Percentiles rank a stretch among this genome's conserved stretches.
phyloP scores from a whole-genome alignment of 106 monocot genomes.

The Chionographis japonica region DNA sequence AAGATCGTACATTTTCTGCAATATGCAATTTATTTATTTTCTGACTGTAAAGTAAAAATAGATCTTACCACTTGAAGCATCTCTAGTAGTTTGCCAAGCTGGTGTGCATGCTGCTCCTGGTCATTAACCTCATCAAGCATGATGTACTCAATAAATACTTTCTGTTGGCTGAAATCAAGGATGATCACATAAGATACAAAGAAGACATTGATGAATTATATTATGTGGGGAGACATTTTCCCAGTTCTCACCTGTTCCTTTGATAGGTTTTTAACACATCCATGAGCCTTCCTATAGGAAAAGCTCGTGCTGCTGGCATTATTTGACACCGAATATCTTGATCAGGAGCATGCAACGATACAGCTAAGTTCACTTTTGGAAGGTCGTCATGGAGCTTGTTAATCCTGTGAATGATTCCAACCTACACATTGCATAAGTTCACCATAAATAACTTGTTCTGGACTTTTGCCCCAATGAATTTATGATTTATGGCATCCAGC shows the following conservation, averaged over 20 bases:
- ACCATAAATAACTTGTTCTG: too few species aligned
- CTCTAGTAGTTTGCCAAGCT: constrained; percentile 81
- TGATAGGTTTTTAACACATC: constrained; percentile 78
- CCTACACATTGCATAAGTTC: constrained; percentile 29
- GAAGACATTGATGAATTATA: not conserved
- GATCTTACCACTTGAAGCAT: constrained; percentile 68
- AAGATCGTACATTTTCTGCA: too few species aligned
- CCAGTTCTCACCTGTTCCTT: constrained; percentile 50
- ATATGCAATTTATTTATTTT: too few species aligned
- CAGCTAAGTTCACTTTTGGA: constrained; percentile 88
- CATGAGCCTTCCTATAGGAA: constrained; percentile 81
- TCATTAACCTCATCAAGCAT: constrained; percentile 97
- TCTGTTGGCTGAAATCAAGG: constrained; percentile 60
- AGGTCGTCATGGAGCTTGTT: constrained; percentile 72
- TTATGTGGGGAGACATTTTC: not conserved
- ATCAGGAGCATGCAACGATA: constrained; percentile 94
- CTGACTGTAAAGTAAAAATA: not conserved
- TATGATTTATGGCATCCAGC: too few species aligned
- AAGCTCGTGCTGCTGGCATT: constrained; percentile 95
- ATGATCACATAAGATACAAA: not conserved
- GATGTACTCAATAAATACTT: constrained; percentile 94
- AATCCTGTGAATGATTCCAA: constrained; percentile 91
- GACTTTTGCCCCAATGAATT: too few species aligned
- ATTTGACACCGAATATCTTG: constrained; percentile 94
- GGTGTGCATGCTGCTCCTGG: constrained; percentile 85